Evolutionary conservation across 2,329 filamentous ascomycete genomes (phyloP).

Genomic region (Neonectria coccinea): DNA sequence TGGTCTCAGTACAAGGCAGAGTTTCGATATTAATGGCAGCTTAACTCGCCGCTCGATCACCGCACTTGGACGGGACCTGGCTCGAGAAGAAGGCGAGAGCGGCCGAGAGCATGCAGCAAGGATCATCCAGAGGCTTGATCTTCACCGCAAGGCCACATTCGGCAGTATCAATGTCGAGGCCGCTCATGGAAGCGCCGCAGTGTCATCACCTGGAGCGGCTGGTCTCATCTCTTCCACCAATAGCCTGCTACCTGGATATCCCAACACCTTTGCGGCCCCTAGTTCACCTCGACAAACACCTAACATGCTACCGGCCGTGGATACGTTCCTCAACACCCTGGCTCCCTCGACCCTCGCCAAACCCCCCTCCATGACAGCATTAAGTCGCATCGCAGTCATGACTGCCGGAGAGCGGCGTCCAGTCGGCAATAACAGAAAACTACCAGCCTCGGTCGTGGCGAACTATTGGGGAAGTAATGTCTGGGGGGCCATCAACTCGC

Average conservation of each 20-base stretch:
- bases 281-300: slow-evolving; percentile 45
- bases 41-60: slow-evolving; percentile 68
- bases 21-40: slow-evolving; percentile 73
- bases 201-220: slow-evolving; percentile 75
- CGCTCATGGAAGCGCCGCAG: slow-evolving; percentile 54
- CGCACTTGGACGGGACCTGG: slow-evolving; percentile 59
- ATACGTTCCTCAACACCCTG: slow-evolving; percentile 70
- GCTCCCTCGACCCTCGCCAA: slow-evolving; percentile 86
- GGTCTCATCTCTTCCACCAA: slow-evolving; percentile 89
- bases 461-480: slow-evolving; percentile 94
- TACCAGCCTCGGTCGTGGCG: slow-evolving; percentile 88
- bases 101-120: slow-evolving; percentile 84
- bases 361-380: slow-evolving; percentile 83
- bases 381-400: slow-evolving; percentile 87
- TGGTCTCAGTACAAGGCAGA: slow-evolving; percentile 69
- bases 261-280: slow-evolving; percentile 47
- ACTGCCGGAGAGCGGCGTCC: slow-evolving; percentile 82
- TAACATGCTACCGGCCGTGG: slow-evolving; percentile 54
- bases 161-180: slow-evolving; percentile 56
- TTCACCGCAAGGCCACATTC: slow-evolving; percentile 82
- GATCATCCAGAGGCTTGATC: slow-evolving; percentile 92
- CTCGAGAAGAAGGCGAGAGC: slow-evolving; percentile 78
- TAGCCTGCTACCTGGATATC: slow-evolving; percentile 75
- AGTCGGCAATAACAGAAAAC: slow-evolving; percentile 73
- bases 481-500: slow-evolving; percentile 64